phyloP scores from a whole-genome alignment of 108 stramenopile genomes.

The Nitzschia putrida region DNA sequence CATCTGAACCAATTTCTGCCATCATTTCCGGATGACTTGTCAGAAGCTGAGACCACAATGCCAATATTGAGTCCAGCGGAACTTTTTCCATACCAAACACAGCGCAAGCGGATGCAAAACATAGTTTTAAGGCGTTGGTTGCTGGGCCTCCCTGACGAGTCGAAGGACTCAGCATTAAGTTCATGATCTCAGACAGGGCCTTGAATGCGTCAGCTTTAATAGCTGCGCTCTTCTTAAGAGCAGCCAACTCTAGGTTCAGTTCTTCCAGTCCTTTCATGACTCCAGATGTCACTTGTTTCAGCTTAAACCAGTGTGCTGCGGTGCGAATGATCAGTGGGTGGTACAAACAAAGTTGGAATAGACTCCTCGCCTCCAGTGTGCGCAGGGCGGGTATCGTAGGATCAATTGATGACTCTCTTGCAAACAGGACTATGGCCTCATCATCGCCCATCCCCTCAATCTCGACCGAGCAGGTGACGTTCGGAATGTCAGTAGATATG shows the following conservation, averaged over 20 bases:
- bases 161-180: conserved; percentile 34
- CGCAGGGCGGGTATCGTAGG: conserved; percentile 29
- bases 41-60: conserved; percentile 39
- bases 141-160: conserved; percentile 4
- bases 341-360: conserved; percentile 25
- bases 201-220: conserved; percentile 8
- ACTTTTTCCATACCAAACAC: conserved; percentile 31
- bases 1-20: conserved; percentile 22
- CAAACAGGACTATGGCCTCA: conserved; percentile 55
- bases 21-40: conserved; percentile 22
- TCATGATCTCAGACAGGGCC: conserved; percentile 31
- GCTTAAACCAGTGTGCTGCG: conserved; percentile 53
- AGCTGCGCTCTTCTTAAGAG: background rate
- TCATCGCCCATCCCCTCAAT: conserved; percentile 41
- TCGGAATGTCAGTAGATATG: background rate
- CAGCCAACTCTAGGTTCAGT: conserved; percentile 31
- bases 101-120: conserved; percentile 32
- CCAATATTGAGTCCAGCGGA: conserved; percentile 35
- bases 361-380: conserved; percentile 28
- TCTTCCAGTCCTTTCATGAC: conserved; percentile 55
- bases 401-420: conserved; percentile 45
- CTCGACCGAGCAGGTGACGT: conserved; percentile 35
- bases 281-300: conserved; percentile 60
- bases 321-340: conserved; percentile 49
- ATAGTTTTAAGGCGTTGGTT: conserved; percentile 35